Percentiles rank a stretch among this genome's conserved stretches.
Conservation (phyloP, 116 monocot genomes). For the Iris pallida region DNA sequence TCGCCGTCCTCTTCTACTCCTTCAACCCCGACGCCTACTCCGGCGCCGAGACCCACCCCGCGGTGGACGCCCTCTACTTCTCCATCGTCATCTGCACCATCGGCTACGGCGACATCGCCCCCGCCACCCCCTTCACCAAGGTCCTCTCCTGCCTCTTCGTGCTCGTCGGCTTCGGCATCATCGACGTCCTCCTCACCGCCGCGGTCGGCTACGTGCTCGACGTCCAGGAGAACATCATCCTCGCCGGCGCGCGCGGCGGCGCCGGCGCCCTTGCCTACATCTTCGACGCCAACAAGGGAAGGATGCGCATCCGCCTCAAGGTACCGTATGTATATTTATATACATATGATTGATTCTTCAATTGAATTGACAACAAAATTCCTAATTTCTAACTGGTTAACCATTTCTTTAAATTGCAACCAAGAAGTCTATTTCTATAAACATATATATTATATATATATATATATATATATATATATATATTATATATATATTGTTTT, state of each 20-base stretch:
- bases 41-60: conserved; percentile 45
- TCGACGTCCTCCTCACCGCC: conserved; percentile 41
- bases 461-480: too few species aligned
- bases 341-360: too few species aligned
- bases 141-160: conserved; percentile 49
- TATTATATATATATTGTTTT: too few species aligned
- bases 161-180: conserved; percentile 55
- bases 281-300: conserved; percentile 45
- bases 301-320: conserved; percentile 53
- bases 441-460: too few species aligned
- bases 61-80: conserved; percentile 60
- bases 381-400: too few species aligned
- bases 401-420: too few species aligned
- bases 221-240: conserved; percentile 37
- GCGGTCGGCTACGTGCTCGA: conserved; percentile 43
- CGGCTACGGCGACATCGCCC: conserved; percentile 64
- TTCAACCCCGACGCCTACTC: conserved; percentile 28
- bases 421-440: too few species aligned
- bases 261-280: conserved; percentile 13
- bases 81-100: conserved; percentile 64
- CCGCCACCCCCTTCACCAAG: conserved; percentile 40
- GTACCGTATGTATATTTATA: not conserved
- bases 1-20: conserved; percentile 36
- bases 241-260: conserved; percentile 16
- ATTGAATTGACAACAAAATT: not conserved